phyloP scores from a whole-genome alignment of 176 grass and related monocot genomes.

The Triticum dicoccoides region DNA sequence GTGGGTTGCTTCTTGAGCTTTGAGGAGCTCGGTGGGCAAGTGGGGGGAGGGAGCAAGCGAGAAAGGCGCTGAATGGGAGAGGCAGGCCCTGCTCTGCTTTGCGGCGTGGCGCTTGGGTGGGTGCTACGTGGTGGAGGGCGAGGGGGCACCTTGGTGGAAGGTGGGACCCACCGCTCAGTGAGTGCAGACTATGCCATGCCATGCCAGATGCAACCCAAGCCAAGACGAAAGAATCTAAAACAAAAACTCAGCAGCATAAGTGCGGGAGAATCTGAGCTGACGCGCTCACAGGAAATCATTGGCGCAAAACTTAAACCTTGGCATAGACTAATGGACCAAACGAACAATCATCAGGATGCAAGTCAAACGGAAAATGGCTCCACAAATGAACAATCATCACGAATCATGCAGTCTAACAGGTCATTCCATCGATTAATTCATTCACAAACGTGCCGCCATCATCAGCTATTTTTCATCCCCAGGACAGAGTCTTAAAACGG shows the following conservation, averaged over 20 bases:
- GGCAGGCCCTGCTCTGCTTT: not conserved
- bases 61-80: slow-evolving; percentile 32
- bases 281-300: too few relatives aligned
- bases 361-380: not conserved
- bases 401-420: not conserved
- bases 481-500: not conserved
- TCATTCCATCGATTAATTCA: not conserved
- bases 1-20: not conserved
- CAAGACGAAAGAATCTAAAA: too few relatives aligned
- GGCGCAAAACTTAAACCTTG: too few relatives aligned
- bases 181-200: too few relatives aligned
- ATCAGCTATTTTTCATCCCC: not conserved
- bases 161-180: not conserved
- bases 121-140: slow-evolving; percentile 27
- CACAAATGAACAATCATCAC: not conserved
- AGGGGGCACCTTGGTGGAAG: not conserved
- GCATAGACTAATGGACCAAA: not conserved
- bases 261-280: not conserved
- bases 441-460: not conserved
- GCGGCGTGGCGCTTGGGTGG: not conserved
- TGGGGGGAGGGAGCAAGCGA: slow-evolving; percentile 26
- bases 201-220: too few relatives aligned
- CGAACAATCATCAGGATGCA: not conserved
- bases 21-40: not conserved
- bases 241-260: too few relatives aligned